Evolutionary conservation across 73 alveolate genomes (phyloP).

Genomic region (Tetrahymena borealis): DNA sequence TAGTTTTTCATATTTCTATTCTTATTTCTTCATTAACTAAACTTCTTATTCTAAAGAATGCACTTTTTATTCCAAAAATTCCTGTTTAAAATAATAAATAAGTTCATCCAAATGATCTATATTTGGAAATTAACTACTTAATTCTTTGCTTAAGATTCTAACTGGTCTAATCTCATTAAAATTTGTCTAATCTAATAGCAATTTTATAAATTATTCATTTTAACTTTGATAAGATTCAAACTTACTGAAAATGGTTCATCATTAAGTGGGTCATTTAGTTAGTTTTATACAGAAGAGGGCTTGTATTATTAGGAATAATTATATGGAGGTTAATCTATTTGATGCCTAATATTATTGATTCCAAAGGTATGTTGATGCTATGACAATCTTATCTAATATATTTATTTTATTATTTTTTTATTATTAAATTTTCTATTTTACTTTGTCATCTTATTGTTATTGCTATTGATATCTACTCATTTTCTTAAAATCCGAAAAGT

Average conservation of each 20-base stretch:
- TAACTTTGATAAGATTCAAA: neutral
- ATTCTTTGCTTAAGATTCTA: neutral
- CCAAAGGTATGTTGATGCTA: neutral
- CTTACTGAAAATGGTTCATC: neutral
- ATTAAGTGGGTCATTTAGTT: neutral
- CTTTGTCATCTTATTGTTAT: neutral
- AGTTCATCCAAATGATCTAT: neutral
- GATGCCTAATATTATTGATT: neutral
- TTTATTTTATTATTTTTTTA: neutral
- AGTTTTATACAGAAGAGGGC: neutral
- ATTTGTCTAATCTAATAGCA: neutral
- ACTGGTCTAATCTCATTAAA: neutral
- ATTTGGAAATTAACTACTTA: neutral
- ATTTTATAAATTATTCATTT: neutral
- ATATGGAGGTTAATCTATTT: neutral
- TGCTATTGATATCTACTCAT: neutral
- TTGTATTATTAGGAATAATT: neutral
- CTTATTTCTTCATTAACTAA: neutral
- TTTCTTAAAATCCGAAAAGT: no score
- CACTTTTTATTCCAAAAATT: neutral
- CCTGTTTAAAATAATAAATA: neutral
- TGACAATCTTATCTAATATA: neutral
- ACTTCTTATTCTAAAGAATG: neutral
- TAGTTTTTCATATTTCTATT: neutral
- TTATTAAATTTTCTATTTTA: neutral